Base-by-base conservation (phyloP, 805 yeast genomes). In the Yarrowia sp. region DNA sequence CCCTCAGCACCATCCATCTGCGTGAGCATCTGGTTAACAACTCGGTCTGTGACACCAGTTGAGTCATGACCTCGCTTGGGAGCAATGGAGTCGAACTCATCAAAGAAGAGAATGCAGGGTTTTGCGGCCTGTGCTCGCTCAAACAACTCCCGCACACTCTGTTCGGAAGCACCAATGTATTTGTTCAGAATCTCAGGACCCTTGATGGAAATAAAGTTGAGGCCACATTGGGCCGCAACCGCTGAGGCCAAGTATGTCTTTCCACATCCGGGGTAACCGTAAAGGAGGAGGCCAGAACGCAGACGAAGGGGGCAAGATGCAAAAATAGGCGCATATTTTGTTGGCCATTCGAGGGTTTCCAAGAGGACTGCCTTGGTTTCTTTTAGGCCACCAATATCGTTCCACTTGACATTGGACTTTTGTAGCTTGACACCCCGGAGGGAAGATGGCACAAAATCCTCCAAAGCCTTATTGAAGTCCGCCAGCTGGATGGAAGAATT, bases 1-100 rank as follows among this genome's bases (percentile, higher is more conserved):
- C 98, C 98, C 75, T 95, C 98, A 0, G 98, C 98, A 78, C 99
- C 99, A 75, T 95, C 99, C 97, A 95, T 92, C 74, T 95, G 98
- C 0, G 99, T 95, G 71, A 95, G 82, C 85, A 95, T 84, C 73
- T 95, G 99, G 76, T 95, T 95, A 26, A 95, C 99, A 43, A 95
- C 97, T 70, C 99, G 82, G 74, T 95, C 99, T 2, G 98, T 95
- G 4, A 95, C 98, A 65, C 98, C 98, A 0, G 98, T 92, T 1
- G 96, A 90, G 73, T 93, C 99, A 71, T 92, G 98, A 2, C 98
- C 98, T 46, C 98, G 87, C 74, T 92, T 92, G 0, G 98, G 98
- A 0, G 98, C 98, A 72, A 95, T 91, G 0, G 98, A 92, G 70
- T 93, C 98, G 74, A 93, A 92, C 72, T 93, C 98, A 76, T 93